A percentile compares a stretch with the other conserved stretches of the same genome.
Evolutionary conservation across 2,329 filamentous ascomycete species (phyloP).

Genomic region (Aspergillus proliferans): DNA sequence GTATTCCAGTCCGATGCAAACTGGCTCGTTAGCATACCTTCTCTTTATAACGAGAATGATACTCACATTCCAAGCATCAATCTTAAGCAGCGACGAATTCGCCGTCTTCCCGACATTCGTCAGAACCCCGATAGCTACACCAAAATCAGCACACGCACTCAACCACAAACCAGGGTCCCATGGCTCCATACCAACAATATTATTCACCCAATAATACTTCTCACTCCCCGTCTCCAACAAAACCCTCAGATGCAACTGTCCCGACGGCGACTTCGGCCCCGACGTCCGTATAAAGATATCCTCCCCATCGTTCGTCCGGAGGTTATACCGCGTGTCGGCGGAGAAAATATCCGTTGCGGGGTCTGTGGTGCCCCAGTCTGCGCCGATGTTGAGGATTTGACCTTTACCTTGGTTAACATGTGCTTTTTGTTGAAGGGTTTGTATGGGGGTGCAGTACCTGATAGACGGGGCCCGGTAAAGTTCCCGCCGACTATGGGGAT

Average conservation of each 20-base stretch:
- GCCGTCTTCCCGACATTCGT: conserved; percentile 5
- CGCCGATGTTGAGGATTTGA: conserved; percentile 19
- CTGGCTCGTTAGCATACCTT: conserved; percentile 3
- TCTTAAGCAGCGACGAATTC: conserved; percentile 10
- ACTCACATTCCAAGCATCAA: conserved; percentile 25
- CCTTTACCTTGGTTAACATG: conserved; percentile 1
- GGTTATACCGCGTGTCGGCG: conserved; percentile 22
- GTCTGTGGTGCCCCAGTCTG: conserved; percentile 20
- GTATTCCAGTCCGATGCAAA: conserved; percentile 18
- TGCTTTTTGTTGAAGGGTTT: background rate
- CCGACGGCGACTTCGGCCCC: conserved; percentile 13
- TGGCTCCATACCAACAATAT: conserved; percentile 17
- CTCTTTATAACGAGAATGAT: background rate
- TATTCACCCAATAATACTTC: conserved; percentile 24
- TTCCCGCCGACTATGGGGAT: conserved; percentile 24
- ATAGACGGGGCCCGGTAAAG: conserved; percentile 19
- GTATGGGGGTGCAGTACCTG: conserved; percentile 4
- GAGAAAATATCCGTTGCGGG: conserved; percentile 19
- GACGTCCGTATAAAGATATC: conserved; percentile 19
- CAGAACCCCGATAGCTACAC: conserved; percentile 17
- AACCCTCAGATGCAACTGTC: conserved; percentile 17
- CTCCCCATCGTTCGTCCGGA: conserved; percentile 19
- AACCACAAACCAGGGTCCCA: background rate
- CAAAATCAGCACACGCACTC: background rate
- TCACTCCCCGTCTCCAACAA: conserved; percentile 18